Percentiles rank a stretch among this genome's conserved stretches.
These are phyloP conservation scores for Phalaenopsis aphrodite DNA, from an alignment of 106 monocot species.

Conservation along the genomic window DNA sequence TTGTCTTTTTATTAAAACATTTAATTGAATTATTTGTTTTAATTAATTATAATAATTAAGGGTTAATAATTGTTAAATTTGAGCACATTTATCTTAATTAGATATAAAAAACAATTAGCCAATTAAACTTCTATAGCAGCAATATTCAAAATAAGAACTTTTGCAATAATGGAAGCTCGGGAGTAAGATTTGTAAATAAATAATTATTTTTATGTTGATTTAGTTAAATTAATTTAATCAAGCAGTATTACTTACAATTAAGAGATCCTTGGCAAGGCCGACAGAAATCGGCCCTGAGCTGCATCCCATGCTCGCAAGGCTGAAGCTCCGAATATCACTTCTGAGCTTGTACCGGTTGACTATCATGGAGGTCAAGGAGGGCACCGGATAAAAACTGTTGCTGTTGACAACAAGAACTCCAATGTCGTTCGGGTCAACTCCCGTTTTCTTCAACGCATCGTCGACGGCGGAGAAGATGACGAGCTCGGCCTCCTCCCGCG, in stretches of 20 bases:
- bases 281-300: conserved; percentile 7
- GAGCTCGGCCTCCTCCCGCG: conserved; percentile 11
- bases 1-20: too few relatives aligned
- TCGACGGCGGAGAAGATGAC: conserved; percentile 13
- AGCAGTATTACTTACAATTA: neutral
- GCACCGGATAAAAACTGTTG: conserved; percentile 9
- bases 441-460: neutral
- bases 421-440: neutral
- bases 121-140: too few relatives aligned
- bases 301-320: conserved; percentile 14
- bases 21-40: too few relatives aligned
- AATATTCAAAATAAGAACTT: too few relatives aligned
- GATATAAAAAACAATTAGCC: too few relatives aligned
- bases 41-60: too few relatives aligned
- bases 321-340: conserved; percentile 2
- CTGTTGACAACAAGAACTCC: conserved; percentile 10
- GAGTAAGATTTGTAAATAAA: too few relatives aligned
- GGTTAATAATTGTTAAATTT: too few relatives aligned
- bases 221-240: too few relatives aligned
- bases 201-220: too few relatives aligned
- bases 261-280: conserved; percentile 4
- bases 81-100: too few relatives aligned
- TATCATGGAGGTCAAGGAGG: conserved; percentile 8
- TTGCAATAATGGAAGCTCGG: too few relatives aligned
- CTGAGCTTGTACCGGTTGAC: conserved; percentile 2